phyloP scores from a whole-genome alignment of 352 stramenopile genomes.

The Thalassiosira hispida region DNA sequence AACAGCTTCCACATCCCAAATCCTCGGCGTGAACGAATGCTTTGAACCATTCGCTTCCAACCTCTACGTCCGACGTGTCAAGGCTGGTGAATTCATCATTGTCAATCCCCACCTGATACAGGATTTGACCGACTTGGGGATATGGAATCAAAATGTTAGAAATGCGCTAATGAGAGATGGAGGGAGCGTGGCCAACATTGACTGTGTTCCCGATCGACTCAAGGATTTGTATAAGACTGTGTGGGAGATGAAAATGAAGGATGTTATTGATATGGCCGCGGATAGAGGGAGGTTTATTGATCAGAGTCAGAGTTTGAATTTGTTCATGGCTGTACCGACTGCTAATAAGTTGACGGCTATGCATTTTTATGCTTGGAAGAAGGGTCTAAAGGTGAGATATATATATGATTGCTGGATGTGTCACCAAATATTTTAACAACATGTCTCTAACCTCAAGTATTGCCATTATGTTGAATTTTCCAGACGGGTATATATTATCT shows the following conservation, averaged over 20 bases:
- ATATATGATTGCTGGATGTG: neutral
- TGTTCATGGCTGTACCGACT: conserved; percentile 94
- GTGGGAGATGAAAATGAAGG: conserved; percentile 90
- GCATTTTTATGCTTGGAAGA: conserved; percentile 97
- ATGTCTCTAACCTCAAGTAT: neutral
- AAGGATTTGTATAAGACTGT: conserved; percentile 98
- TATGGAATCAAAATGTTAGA: conserved; percentile 95
- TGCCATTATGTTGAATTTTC: too few species aligned
- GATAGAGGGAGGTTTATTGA: conserved; percentile 84
- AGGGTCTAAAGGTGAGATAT: conserved; percentile 89
- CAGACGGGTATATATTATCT: conserved; percentile 99
- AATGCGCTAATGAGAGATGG: conserved; percentile 96
- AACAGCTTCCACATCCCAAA: conserved; percentile 86
- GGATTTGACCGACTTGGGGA: conserved; percentile 93
- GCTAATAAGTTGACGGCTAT: conserved; percentile 94
- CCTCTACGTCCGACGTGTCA: conserved; percentile 96
- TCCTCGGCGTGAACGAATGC: conserved; percentile 93
- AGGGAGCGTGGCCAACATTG: conserved; percentile 85
- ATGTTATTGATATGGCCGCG: conserved; percentile 85
- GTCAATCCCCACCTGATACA: conserved; percentile 97
- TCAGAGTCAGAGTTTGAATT: conserved; percentile 92
- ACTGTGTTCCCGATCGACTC: conserved; percentile 79
- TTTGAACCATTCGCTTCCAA: conserved; percentile 98
- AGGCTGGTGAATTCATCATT: conserved; percentile 97
- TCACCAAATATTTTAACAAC: neutral